Conservation (phyloP, 2,329 filamentous ascomycete species). For the Tolypocladium guangdongense region DNA sequence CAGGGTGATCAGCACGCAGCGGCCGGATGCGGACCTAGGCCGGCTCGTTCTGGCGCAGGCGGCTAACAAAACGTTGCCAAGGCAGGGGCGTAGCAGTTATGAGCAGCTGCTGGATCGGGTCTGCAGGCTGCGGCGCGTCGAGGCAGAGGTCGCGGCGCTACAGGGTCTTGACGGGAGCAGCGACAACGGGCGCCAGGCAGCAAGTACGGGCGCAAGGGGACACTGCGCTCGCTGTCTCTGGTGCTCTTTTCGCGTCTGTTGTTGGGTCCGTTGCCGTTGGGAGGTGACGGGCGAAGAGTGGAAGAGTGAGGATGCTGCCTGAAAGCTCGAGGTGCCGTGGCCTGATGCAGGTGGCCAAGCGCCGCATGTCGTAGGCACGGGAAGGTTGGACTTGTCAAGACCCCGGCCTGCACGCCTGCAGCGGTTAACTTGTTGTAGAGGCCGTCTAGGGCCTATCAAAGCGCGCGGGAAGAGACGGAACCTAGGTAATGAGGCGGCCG, state of each 20-base stretch:
- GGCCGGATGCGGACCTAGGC: constrained; percentile 3
- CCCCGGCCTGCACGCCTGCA: background rate
- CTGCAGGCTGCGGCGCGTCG: background rate
- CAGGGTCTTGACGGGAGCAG: background rate
- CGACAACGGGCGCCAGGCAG: background rate
- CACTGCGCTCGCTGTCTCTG: background rate
- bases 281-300: background rate
- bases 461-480: background rate
- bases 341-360: background rate
- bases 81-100: background rate
- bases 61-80: background rate
- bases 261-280: background rate
- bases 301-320: background rate
- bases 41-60: background rate
- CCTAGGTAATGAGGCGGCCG: background rate
- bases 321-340: background rate
- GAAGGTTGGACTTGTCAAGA: too few relatives aligned
- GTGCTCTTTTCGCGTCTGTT: background rate
- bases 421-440: background rate
- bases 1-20: constrained; percentile 17
- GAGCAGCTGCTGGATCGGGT: background rate
- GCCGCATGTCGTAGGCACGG: background rate
- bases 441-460: too few relatives aligned
- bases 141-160: background rate
- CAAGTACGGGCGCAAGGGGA: background rate